phyloP scores from a whole-genome alignment of 805 yeast genomes.

The Yarrowia sp. region DNA sequence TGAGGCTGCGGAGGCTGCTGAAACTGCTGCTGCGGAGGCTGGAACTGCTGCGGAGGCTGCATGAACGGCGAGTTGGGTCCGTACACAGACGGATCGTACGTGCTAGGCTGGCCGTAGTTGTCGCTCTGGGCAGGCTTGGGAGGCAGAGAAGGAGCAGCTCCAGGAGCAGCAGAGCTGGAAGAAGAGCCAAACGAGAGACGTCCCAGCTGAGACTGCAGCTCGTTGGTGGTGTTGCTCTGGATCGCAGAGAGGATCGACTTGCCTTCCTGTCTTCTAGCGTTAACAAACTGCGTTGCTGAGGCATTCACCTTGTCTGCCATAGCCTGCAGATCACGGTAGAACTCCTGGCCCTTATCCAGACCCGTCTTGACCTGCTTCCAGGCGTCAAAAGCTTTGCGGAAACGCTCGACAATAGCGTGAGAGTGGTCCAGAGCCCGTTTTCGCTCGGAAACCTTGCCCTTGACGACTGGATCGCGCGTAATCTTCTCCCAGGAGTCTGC shows the following conservation, averaged over 20 bases:
- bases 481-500: slow-evolving; percentile 49
- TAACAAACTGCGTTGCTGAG: slow-evolving; percentile 6
- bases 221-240: slow-evolving; percentile 18
- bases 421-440: slow-evolving; percentile 39
- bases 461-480: slow-evolving; percentile 46
- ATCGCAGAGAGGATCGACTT: background rate
- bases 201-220: slow-evolving; percentile 33
- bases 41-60: background rate
- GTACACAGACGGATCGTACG: slow-evolving; percentile 7
- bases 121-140: slow-evolving; percentile 2
- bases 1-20: background rate
- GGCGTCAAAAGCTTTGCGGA: slow-evolving; percentile 50
- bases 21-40: background rate
- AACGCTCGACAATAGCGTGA: slow-evolving; percentile 43
- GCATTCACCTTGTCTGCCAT: slow-evolving; percentile 10
- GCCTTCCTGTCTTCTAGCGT: slow-evolving; percentile 12
- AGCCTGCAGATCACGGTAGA: slow-evolving; percentile 52
- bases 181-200: slow-evolving; percentile 33
- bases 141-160: background rate
- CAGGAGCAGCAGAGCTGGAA: background rate
- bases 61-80: slow-evolving; percentile 22
- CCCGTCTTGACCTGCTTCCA: slow-evolving; percentile 65
- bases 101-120: background rate
- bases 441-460: slow-evolving; percentile 44
- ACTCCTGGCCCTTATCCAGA: slow-evolving; percentile 55